Evolutionary conservation across 2,329 filamentous ascomycete genomes (phyloP), one percentile per base, ranked within the genome.

Genomic region (Colletotrichum horii): DNA sequence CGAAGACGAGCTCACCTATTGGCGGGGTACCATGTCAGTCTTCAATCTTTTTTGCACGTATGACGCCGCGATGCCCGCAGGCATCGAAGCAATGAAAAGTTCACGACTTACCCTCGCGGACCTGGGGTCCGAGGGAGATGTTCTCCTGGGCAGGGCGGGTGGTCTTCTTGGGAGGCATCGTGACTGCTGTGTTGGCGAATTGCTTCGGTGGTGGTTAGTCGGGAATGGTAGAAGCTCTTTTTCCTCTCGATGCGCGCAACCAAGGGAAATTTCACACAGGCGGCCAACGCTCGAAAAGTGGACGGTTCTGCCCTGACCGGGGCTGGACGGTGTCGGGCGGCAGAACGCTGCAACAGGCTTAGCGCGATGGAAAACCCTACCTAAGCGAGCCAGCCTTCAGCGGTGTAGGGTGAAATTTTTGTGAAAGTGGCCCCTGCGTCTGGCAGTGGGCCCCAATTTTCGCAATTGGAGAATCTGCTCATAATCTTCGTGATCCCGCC

Each of bases 121-220:
- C 95, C 89, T 98, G 95, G 87, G 97, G 97, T 84, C 97, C 97
- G 84, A 98, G 93, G 89, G 94, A 96, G 92, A 99, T 97, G 91
- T 99, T 99, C 94, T 98, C 97, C 91, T 96, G 93, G 83, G 92
- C 91, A 84, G 94, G 93, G 87, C 94, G 92, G 88, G 93, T 93
- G 92, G 96, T 96, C 93, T 97, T 97, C 88, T 96, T 96, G 89
- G 96, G 90, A 70, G 77, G 72, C 96, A 98, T 98, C 87, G 89
- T 95, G 91, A 88, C 83, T 84, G 84, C 79, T 77, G 74, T 61
- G 48, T 76, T 74, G 71, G 66, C 77, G 73, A 83, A 82, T 78
- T 79, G 77, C 77, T 79, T 80, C 76, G 78, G 70, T 79, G 80
- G 79, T 80, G 78, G 76, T 78, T 76, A 74, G 70, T 66, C 75